Conservation (phyloP, 2,329 filamentous ascomycete genomes). For the Trichoderma sp. region DNA sequence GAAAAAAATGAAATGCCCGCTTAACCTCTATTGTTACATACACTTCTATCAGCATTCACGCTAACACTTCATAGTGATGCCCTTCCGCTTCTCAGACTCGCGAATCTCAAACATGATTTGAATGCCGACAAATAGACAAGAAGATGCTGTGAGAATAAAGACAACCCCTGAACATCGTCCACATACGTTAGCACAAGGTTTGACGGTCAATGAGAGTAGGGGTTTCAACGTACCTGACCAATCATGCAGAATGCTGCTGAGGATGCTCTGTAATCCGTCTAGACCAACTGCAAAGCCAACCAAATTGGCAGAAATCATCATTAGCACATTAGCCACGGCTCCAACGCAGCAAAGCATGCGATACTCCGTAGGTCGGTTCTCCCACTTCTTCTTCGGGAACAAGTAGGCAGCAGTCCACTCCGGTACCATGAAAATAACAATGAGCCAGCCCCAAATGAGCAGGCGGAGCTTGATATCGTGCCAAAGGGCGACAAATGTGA, state of each 20-base stretch:
- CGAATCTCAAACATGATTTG: constrained; percentile 98
- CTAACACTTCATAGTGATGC: constrained; percentile 81
- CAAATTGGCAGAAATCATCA: constrained; percentile 95
- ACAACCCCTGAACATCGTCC: constrained; percentile 55
- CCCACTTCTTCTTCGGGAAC: constrained; percentile 75
- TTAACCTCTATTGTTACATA: not conserved
- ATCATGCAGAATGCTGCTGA: constrained; percentile 73
- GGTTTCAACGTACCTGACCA: constrained; percentile 58
- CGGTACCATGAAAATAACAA: constrained; percentile 90
- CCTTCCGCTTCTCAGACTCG: constrained; percentile 78
- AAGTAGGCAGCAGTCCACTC: constrained; percentile 72
- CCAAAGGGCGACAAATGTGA: constrained; percentile 97
- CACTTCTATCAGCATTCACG: not conserved
- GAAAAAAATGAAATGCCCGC: not conserved
- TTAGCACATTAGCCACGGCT: constrained; percentile 78
- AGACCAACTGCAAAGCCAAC: constrained; percentile 93
- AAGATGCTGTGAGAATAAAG: constrained; percentile 72
- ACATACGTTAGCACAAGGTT: not conserved
- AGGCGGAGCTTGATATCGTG: constrained; percentile 92
- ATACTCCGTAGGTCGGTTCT: constrained; percentile 68
- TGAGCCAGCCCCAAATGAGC: constrained; percentile 94
- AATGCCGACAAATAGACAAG: constrained; percentile 77
- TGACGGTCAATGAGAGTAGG: not conserved
- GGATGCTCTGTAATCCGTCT: constrained; percentile 78
- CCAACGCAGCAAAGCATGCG: constrained; percentile 79